These are phyloP conservation scores for Raphanus raphanistrum DNA, from an alignment of 345 rosid genomes.

Conservation along the genomic window DNA sequence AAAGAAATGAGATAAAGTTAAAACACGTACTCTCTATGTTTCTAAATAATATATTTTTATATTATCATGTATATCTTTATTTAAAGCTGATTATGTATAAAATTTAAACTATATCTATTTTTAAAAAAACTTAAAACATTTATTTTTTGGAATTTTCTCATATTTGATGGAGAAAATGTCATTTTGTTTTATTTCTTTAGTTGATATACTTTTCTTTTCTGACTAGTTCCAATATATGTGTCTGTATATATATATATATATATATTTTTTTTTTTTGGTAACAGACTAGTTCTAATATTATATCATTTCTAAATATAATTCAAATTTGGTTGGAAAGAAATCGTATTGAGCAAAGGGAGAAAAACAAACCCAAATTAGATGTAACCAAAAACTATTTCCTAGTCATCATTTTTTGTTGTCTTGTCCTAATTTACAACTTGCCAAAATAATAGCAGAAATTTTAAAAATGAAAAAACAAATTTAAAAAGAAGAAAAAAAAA, in stretches of 20 bases:
- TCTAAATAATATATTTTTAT: neutral
- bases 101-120: neutral
- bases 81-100: neutral
- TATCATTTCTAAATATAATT: neutral
- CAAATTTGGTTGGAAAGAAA: neutral
- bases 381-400: slow-evolving; percentile 28
- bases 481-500: neutral
- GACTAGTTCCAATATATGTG: neutral
- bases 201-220: neutral
- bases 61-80: neutral
- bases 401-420: slow-evolving; percentile 20
- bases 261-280: too few relatives aligned
- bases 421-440: slow-evolving; percentile 39
- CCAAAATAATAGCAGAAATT: neutral
- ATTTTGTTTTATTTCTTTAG: neutral
- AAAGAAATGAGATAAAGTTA: neutral
- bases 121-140: neutral
- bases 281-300: neutral
- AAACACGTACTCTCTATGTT: neutral
- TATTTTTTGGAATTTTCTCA: neutral
- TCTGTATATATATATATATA: too few relatives aligned
- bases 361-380: slow-evolving; percentile 32
- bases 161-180: neutral
- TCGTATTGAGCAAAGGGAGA: slow-evolving; percentile 1
- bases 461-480: neutral